phyloP scores from a whole-genome alignment of 129 eudicot species.

The Ambrosia trifida region DNA sequence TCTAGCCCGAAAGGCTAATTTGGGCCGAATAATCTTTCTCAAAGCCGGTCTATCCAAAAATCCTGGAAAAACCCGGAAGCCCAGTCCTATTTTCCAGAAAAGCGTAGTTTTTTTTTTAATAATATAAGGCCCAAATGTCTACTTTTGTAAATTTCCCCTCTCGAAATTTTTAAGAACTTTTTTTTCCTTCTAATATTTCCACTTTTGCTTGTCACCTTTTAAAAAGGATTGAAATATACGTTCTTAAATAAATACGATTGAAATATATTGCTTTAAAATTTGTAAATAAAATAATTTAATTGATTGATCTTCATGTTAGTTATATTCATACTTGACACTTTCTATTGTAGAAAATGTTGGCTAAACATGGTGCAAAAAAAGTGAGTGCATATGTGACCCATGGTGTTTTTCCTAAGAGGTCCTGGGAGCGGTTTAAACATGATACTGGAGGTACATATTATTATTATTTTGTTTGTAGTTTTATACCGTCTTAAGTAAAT shows the following conservation, averaged over 20 bases:
- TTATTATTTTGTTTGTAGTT: not conserved
- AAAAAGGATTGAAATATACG: not conserved
- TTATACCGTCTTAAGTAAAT: not conserved
- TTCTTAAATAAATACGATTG: not conserved
- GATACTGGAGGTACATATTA: conserved; percentile 63
- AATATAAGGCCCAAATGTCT: not conserved
- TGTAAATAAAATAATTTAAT: not conserved
- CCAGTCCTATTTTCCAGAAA: not conserved
- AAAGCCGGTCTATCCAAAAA: not conserved
- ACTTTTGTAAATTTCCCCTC: not conserved
- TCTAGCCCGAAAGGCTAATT: not conserved
- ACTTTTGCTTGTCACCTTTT: not conserved
- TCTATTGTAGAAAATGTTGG: conserved; percentile 68
- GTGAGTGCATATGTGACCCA: conserved; percentile 97
- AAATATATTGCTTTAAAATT: not conserved
- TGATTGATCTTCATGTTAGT: not conserved
- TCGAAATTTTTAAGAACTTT: not conserved
- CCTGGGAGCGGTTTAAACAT: conserved; percentile 88
- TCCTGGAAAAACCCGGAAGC: not conserved
- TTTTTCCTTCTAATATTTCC: not conserved
- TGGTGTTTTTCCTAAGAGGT: conserved; percentile 89
- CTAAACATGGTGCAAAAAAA: conserved; percentile 86
- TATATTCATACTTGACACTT: not conserved
- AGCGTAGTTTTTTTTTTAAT: too few species aligned
- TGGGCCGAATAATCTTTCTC: not conserved